Base-by-base conservation (phyloP, 805 yeast species). In the Debaryomyces hansenii region DNA sequence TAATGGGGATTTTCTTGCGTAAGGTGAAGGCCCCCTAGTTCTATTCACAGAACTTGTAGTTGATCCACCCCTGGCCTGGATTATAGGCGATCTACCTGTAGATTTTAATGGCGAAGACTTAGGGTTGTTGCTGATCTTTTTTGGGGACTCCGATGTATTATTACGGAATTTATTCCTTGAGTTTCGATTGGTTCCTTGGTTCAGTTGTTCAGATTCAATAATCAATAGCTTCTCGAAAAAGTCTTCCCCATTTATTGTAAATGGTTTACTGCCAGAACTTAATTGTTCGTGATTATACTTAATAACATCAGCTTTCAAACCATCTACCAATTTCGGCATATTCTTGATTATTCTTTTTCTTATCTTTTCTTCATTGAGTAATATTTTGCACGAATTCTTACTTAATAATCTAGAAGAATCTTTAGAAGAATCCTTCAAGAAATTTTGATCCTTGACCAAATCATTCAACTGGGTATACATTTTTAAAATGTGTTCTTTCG, bases 381-480 rank as follows among this genome's bases (percentile, higher is more conserved):
- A 69, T 20, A 91, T 84, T 49, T 83, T 84, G 52, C 92, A 91
- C 1, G 90, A 85, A 55, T 86, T 84, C 57, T 87, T 80, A 51
- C 85, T 80, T 39, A 86, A 64, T 37, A 91, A 72, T 50, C 98
- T 76, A 0, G 92, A 82, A 0, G 97, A 83, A 61, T 92, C 94
- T 56, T 82, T 84, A 1, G 86, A 78, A 4, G 94, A 82, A 50
- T 82, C 85, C 32, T 77, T 84, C 33, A 94, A 74, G 40, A 78
- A 78, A 1, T 62, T 52, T 49, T 85, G 86, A 52, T 89, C 95
- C 11, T 70, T 64, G 35, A 82, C 62, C 20, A 90, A 63, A 2
- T 73, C 76, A 37, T 78, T 70, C 51, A 87, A 75, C 38, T 77
- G 79, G 4, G 77, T 72, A 27, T 86, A 78, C n/a, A 79, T 63